Evolutionary conservation across 2,329 filamentous ascomycete species (phyloP).

Genomic region (Beauveria sp.): DNA sequence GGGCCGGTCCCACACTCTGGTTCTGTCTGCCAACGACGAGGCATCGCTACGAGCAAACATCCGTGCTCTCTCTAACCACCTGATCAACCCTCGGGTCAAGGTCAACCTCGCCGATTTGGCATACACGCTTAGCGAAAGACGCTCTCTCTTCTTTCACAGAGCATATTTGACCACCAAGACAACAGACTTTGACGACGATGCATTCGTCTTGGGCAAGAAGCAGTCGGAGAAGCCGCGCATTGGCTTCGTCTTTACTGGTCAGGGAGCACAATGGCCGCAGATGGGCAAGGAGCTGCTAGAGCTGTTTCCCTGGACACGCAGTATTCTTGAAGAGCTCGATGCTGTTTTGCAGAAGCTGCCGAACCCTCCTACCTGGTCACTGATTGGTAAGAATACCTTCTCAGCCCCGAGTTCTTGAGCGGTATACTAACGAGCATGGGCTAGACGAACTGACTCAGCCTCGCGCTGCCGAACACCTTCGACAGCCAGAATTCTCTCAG

Average conservation of each 20-base stretch:
- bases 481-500: slow-evolving; percentile 27
- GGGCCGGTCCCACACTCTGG: background rate
- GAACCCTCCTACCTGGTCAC: slow-evolving; percentile 6
- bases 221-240: background rate
- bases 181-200: background rate
- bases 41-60: slow-evolving; percentile 11
- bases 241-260: slow-evolving; percentile 21
- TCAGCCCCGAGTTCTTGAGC: rapidly evolving
- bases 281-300: slow-evolving; percentile 15
- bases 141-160: slow-evolving; percentile 16
- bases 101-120: slow-evolving; percentile 19
- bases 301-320: slow-evolving; percentile 2
- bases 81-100: slow-evolving; percentile 19
- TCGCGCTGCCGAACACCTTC: background rate
- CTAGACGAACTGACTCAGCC: slow-evolving; percentile 5
- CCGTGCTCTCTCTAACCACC: slow-evolving; percentile 15
- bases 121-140: slow-evolving; percentile 21
- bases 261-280: slow-evolving; percentile 20
- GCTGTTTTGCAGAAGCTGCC: background rate
- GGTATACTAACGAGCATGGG: background rate
- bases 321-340: slow-evolving; percentile 13
- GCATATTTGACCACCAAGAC: slow-evolving; percentile 16
- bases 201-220: background rate
- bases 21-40: slow-evolving; percentile 15
- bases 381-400: background rate